Evolutionary conservation across 2,329 filamentous ascomycete species (phyloP), one percentile per base, ranked within the genome.

Genomic region (Balansia obtecta): DNA sequence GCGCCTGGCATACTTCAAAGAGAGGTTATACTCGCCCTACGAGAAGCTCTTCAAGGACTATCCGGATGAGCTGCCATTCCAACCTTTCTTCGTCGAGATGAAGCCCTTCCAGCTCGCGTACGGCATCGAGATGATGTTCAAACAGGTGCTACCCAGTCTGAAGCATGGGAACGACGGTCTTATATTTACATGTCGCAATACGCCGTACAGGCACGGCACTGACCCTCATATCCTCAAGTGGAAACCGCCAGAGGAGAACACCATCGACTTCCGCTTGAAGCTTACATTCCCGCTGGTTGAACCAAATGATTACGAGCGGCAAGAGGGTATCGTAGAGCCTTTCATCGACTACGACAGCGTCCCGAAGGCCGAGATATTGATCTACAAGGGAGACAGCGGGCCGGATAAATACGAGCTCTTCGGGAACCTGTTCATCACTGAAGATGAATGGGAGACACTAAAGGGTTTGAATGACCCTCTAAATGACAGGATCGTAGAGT

Each of bases 201-300:
- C 87, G 16, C 77, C 84, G 10, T 98, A 98, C 71, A 83, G 84
- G 59, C 84, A 86, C 57, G 93, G 93, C 57, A 98, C 93, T 12
- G 93, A 98, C 67, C 80, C 80, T 46, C 85, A 95, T 65, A 98
- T 96, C 55, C 73, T 98, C 39, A 98, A 98, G 67, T 98, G 93
- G 93, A 98, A 98, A 69, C 89, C 91, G 0, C 88, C 88, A 4
- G 76, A 87, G 56, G 93, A 98, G 66, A 98, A 98, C 70, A 95
- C 89, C 0, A 82, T 98, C 58, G 93, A 98, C 65, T 96, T 95
- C 65, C 79, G 85, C 41, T 76, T 97, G 59, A 79, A 79, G 48
- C 76, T 98, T 42, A 74, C 77, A 12, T 97, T 96, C 60, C 85
- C 86, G 0, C 62, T 73, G 0, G 72, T 85, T n/a, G 77, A 86